Conservation (phyloP, 2,329 filamentous ascomycete species). For the Diaporthe australafricana region DNA sequence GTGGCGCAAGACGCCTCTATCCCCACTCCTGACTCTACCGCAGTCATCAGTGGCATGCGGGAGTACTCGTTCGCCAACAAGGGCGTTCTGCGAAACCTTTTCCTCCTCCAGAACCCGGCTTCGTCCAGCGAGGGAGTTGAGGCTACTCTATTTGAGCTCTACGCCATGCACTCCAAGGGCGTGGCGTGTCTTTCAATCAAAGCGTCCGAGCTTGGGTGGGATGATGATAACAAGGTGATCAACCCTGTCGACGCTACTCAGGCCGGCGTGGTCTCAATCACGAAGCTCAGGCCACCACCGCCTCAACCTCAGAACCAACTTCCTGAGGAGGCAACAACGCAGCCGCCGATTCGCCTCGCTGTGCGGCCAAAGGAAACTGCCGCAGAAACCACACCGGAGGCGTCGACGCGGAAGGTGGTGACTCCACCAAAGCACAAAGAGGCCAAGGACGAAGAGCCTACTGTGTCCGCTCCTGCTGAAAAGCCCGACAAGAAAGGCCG, state of each 20-base stretch:
- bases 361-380: constrained; percentile 44
- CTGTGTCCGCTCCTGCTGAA: constrained; percentile 55
- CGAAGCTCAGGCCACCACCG: constrained; percentile 70
- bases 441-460: constrained; percentile 61
- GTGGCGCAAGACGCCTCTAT: constrained; percentile 77
- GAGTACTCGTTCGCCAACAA: constrained; percentile 93
- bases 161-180: constrained; percentile 96
- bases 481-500: constrained; percentile 71
- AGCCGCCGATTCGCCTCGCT: constrained; percentile 49
- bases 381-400: constrained; percentile 37
- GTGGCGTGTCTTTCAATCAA: constrained; percentile 91
- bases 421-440: constrained; percentile 57
- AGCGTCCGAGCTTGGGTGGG: constrained; percentile 92
- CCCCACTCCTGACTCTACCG: constrained; percentile 91
- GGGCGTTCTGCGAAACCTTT: constrained; percentile 88
- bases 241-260: constrained; percentile 80
- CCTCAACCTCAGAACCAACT: constrained; percentile 59
- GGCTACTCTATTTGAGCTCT: constrained; percentile 88
- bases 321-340: constrained; percentile 42
- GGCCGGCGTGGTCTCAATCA: constrained; percentile 79
- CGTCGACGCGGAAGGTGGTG: constrained; percentile 46
- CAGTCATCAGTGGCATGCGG: constrained; percentile 95
- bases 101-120: constrained; percentile 82
- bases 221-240: constrained; percentile 88
- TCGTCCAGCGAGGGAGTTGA: constrained; percentile 74